Evolutionary conservation across 805 yeast species (phyloP).

Genomic region (Suhomyces emberorum): DNA sequence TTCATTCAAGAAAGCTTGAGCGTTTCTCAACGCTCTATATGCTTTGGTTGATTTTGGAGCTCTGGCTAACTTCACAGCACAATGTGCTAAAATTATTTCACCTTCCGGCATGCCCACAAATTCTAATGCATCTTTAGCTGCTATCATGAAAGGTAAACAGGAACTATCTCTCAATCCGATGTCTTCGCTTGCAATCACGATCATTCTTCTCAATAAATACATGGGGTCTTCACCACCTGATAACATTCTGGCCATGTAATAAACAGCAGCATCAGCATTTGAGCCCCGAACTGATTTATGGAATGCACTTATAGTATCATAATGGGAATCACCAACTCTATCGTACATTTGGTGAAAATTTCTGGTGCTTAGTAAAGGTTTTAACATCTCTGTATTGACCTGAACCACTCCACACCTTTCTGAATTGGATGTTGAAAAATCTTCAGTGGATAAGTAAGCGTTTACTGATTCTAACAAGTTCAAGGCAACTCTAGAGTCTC

Average conservation of each 20-base stretch:
- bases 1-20: constrained; percentile 55
- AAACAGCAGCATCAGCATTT: constrained; percentile 85
- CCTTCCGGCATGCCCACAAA: constrained; percentile 95
- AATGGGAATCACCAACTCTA: constrained; percentile 85
- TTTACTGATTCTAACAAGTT: constrained; percentile 75
- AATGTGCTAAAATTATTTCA: constrained; percentile 83
- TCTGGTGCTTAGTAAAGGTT: constrained; percentile 41
- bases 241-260: constrained; percentile 83
- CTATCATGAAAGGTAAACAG: constrained; percentile 80
- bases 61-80: constrained; percentile 83
- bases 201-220: constrained; percentile 86
- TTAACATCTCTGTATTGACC: constrained; percentile 36
- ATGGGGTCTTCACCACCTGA: constrained; percentile 93
- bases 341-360: constrained; percentile 65
- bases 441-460: constrained; percentile 43
- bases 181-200: constrained; percentile 93
- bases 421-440: constrained; percentile 16
- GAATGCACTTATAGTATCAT: constrained; percentile 92
- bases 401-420: constrained; percentile 34
- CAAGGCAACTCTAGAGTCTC: constrained; percentile 84
- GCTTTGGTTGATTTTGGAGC: constrained; percentile 86
- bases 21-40: constrained; percentile 71
- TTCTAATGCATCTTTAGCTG: constrained; percentile 83
- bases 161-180: constrained; percentile 82
- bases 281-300: constrained; percentile 92